Evolutionary conservation across 768 basidiomycete genomes (phyloP), one percentile per base, ranked within the genome.

Genomic region (Kwoniella sp.): DNA sequence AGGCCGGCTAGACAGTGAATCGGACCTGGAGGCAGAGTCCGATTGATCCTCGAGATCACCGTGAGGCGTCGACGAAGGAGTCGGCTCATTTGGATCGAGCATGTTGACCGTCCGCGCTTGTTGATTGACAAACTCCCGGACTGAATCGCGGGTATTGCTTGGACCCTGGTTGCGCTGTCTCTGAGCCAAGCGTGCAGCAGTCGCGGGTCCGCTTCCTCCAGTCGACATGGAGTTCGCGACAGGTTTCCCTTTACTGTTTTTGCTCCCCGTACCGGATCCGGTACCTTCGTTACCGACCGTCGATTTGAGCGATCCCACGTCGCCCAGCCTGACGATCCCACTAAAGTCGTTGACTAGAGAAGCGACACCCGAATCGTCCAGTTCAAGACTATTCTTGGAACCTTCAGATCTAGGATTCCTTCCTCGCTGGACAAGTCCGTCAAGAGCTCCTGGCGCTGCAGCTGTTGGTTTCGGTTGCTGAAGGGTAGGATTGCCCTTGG

Each of bases 51-150:
- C n/a, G n/a, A n/a, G n/a, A n/a, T n/a, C n/a, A n/a, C n/a, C n/a
- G n/a, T 39, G 33, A 27, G 45, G 44, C 2, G 47, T 45, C 17
- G 59, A 56, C 5, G 60, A 40, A 2, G 71, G 69, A 8, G 69
- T 66, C 1, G 67, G 70, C 0, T 60, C 70, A 43, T 73, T 73
- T 11, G 72, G 72, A 50, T 73, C 72, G 23, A 44, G 34, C 42
- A 69, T 37, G 46, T 64, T 67, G 19, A 55, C 46, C 2, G 68
- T 67, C 15, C 65, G 51, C 1, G 72, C 62, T 53, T 73, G 72
- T 12, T 49, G 39, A 7, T 57, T 52, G 14, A 73, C 53, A 26
- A 65, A 67, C 33, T 60, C 42, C 8, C 50, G 60, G 14, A 70
- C 65, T 17, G 62, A 31, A 22, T 53, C 56, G 23, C 57, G 49